A percentile compares a stretch with the other conserved stretches of the same genome.
phyloP scores from a whole-genome alignment of 768 basidiomycete genomes.

The Harrya chromipes region DNA sequence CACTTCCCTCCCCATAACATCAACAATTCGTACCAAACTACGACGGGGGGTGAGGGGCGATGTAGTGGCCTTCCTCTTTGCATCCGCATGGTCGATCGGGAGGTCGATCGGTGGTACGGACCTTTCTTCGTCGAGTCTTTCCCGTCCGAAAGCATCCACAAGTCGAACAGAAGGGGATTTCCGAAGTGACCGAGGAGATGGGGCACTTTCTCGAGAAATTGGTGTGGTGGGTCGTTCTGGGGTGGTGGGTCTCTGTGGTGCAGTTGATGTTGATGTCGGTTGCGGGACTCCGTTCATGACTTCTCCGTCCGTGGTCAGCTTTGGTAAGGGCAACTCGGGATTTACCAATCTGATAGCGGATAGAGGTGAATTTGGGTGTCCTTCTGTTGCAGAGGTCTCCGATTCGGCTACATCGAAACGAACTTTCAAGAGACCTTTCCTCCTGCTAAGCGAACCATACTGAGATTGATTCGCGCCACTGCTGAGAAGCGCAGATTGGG shows the following conservation, averaged over 20 bases:
- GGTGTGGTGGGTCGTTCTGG: conserved; percentile 26
- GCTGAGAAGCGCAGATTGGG: conserved; percentile 21
- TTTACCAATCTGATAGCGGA: conserved; percentile 26
- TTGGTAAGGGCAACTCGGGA: conserved; percentile 16
- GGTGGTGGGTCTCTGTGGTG: conserved; percentile 15
- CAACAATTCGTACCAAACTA: conserved; percentile 56
- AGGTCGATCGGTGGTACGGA: neutral
- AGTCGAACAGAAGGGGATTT: conserved; percentile 56
- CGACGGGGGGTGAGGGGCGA: conserved; percentile 25
- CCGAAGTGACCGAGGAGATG: conserved; percentile 36
- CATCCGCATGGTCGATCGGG: conserved; percentile 17
- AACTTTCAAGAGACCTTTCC: conserved; percentile 66
- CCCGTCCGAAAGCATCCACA: conserved; percentile 70
- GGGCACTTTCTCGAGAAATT: conserved; percentile 21
- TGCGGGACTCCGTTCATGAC: conserved; percentile 4
- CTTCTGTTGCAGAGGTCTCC: conserved; percentile 32
- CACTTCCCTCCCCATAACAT: conserved; percentile 66
- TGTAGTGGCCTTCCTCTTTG: conserved; percentile 10
- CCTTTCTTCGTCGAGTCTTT: conserved; percentile 28
- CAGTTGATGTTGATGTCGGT: neutral
- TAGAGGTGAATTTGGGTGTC: conserved; percentile 24
- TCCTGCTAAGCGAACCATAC: conserved; percentile 34
- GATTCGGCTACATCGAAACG: conserved; percentile 57
- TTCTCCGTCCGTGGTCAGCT: neutral
- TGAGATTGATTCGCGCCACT: conserved; percentile 26